phyloP scores from a whole-genome alignment of 768 basidiomycete genomes.

The Tylopilus rubrobrunneus region DNA sequence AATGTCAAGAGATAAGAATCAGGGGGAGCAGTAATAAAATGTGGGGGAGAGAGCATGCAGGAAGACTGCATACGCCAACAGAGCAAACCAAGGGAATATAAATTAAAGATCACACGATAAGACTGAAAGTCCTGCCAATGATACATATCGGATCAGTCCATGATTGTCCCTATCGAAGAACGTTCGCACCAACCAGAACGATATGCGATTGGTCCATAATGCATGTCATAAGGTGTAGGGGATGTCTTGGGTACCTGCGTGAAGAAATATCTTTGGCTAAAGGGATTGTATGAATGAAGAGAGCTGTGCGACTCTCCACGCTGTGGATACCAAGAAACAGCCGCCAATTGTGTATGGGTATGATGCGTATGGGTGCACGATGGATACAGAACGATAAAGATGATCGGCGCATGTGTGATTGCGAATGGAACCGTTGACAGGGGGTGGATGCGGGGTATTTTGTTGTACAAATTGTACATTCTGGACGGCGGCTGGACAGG shows the following conservation, averaged over 20 bases:
- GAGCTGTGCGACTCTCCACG: constrained; percentile 15
- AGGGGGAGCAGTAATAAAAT: constrained; percentile 5
- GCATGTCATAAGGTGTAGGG: constrained; percentile 24
- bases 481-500: constrained; percentile 7
- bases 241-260: constrained; percentile 23
- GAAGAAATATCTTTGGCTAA: constrained; percentile 10
- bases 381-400: constrained; percentile 34
- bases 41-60: constrained; percentile 4
- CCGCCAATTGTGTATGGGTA: constrained; percentile 21
- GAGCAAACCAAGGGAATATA: constrained; percentile 7
- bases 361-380: constrained; percentile 27
- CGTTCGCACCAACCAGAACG: constrained; percentile 18
- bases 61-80: background rate
- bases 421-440: constrained; percentile 9
- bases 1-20: constrained; percentile 11
- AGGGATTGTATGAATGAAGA: constrained; percentile 11
- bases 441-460: constrained; percentile 8
- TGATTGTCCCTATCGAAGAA: constrained; percentile 8
- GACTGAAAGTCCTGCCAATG: constrained; percentile 21
- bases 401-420: constrained; percentile 29
- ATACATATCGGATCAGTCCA: constrained; percentile 15
- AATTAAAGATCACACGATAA: constrained; percentile 22
- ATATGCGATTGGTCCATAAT: constrained; percentile 27
- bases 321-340: constrained; percentile 15
- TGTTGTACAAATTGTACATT: constrained; percentile 24